These are phyloP conservation scores for Quercus ilex DNA, from an alignment of 306 rosid genomes.

Conservation along the genomic window DNA sequence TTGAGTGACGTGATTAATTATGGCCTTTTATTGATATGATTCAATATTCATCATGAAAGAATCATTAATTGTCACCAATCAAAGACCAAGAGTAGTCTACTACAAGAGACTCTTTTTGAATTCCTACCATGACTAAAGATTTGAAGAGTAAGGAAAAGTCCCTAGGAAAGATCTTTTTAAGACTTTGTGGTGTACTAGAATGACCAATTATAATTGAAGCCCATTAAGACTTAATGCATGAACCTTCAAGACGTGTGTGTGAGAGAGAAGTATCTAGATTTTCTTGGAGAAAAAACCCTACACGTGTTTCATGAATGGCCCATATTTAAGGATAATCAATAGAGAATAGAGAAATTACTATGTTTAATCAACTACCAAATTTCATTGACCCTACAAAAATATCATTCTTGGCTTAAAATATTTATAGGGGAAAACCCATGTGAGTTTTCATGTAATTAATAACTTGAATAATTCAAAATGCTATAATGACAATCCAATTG, in stretches of 20 bases:
- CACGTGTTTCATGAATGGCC: too few species aligned
- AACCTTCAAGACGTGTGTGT: not conserved
- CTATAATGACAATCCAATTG: not conserved
- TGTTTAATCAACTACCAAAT: not conserved
- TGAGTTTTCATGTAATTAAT: not conserved
- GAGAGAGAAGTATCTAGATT: not conserved
- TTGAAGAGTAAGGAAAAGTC: not conserved
- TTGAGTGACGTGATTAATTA: not conserved
- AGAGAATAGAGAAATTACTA: too few species aligned
- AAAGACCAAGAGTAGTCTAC: not conserved
- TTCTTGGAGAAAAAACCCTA: too few species aligned
- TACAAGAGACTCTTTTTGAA: too few species aligned
- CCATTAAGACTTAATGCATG: conserved; percentile 30
- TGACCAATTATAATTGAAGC: not conserved
- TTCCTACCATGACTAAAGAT: not conserved
- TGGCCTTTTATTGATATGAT: not conserved
- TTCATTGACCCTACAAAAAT: not conserved
- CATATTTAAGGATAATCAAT: too few species aligned
- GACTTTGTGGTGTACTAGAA: not conserved
- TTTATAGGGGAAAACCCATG: not conserved
- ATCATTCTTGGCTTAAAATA: not conserved
- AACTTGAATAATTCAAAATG: not conserved
- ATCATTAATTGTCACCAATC: not conserved
- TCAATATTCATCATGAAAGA: not conserved
- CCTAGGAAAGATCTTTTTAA: not conserved